A percentile compares a stretch with the other conserved stretches of the same genome.
These are phyloP conservation scores for Cladosporium oxysporum DNA, from an alignment of 2,329 filamentous ascomycete species.

Conservation along the genomic window DNA sequence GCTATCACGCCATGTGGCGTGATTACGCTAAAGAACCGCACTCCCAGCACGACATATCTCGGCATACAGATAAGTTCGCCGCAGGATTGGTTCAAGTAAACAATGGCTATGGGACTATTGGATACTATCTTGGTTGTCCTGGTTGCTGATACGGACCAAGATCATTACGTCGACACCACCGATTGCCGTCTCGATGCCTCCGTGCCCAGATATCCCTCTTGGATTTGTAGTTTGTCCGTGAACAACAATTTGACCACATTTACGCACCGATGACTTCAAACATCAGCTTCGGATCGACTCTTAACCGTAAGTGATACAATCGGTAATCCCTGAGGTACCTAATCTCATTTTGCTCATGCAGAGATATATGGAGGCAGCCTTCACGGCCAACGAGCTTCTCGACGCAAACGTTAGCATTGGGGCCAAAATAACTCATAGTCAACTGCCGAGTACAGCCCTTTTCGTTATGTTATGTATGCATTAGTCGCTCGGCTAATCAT, in stretches of 20 bases:
- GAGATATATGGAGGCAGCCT: not conserved
- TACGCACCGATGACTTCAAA: not conserved
- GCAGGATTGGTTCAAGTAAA: not conserved
- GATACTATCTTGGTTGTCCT: not conserved
- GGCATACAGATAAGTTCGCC: constrained; percentile 2
- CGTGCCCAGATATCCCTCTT: not conserved
- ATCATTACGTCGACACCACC: not conserved
- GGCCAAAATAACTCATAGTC: not conserved
- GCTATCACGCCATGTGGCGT: constrained; percentile 20
- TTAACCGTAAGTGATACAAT: not conserved
- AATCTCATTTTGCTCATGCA: not conserved
- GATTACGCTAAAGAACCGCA: constrained; percentile 11
- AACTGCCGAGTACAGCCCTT: not conserved
- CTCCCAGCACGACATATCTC: constrained; percentile 10
- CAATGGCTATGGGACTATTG: not conserved
- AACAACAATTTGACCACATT: not conserved
- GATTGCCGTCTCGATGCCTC: not conserved
- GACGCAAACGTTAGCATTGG: not conserved
- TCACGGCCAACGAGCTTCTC: not conserved
- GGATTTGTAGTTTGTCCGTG: not conserved
- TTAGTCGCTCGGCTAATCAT: not conserved
- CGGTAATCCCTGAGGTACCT: not conserved
- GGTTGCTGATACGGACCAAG: not conserved
- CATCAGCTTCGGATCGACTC: not conserved
- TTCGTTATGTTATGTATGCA: not conserved